Base-by-base conservation (phyloP, 148 eudicot species). In the Nyssa sinensis region DNA sequence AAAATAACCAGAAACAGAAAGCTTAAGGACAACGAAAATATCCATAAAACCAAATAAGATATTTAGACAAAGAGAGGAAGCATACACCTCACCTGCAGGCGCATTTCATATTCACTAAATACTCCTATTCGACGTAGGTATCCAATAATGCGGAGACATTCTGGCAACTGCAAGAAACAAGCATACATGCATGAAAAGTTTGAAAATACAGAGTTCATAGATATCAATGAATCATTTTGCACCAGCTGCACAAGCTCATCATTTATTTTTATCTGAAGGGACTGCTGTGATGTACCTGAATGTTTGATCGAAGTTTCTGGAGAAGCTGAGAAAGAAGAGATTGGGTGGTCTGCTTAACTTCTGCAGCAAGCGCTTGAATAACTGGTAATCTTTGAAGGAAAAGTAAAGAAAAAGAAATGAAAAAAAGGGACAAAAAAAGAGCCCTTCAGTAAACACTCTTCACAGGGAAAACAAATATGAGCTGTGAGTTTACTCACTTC, bases 141-240 rank as follows among this genome's bases (percentile, higher is more conserved):
- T 83, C 98, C 97, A 76, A 94, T 94, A 49, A 94, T 94, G 66
- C 97, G 96, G 58, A 94, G 91, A 84, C 98, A 94, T 77, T 94
- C 98, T 75, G 98, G 96, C 84, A 94, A 87, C 98, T 94, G 89
- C 84, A 87, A 32, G 17, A 79, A 59, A 65, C 23, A 28, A 73
- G 24, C 21, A 29, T 64, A 30, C 27, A 33, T 39, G 5, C 31
- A n/a, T 28, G 37, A 75, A 70, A 37, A 33, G 55, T 24, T 49
- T 70, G 63, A 58, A 53, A 70, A 6, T 71, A 49, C 21, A 34
- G 33, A 77, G 28, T 29, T 32, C 27, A 62, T 32, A 77, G 35
- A 34, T 76, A 29, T 65, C 62, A 62, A 35, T 64, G 7, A 65
- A 53, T 44, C 35, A 64, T 16, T 32, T 71, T 61, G 55, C 69